phyloP scores from a whole-genome alignment of 805 yeast genomes.

The Candida jianshihensis region DNA sequence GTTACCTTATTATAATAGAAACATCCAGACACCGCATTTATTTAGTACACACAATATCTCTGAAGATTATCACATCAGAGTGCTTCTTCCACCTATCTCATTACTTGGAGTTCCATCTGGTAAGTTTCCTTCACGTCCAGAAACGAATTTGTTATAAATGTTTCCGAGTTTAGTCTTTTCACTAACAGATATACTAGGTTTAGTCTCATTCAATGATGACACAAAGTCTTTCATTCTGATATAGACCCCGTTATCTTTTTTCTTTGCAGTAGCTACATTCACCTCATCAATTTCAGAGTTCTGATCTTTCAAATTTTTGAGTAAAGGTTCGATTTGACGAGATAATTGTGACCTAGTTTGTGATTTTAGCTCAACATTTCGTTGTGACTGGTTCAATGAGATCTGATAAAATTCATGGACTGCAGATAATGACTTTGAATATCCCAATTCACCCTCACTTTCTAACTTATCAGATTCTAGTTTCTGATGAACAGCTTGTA shows the following conservation, averaged over 20 bases:
- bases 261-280: constrained; percentile 5
- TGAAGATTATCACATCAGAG: constrained; percentile 50
- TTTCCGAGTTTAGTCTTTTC: constrained; percentile 56
- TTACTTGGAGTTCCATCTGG: constrained; percentile 77
- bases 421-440: constrained; percentile 9
- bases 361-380: constrained; percentile 24
- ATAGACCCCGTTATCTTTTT: constrained; percentile 27
- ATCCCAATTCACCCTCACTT: constrained; percentile 15
- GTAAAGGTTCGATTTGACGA: constrained; percentile 36
- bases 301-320: constrained; percentile 14
- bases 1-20: neutral
- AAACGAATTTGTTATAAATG: constrained; percentile 67
- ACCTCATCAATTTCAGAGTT: too few species aligned
- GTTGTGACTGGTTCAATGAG: constrained; percentile 17
- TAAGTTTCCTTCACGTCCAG: constrained; percentile 80
- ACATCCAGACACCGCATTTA: neutral
- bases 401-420: constrained; percentile 38
- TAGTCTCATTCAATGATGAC: constrained; percentile 65
- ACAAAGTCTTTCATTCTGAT: constrained; percentile 50
- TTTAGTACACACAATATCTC: neutral
- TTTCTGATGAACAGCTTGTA: constrained; percentile 73
- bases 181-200: constrained; percentile 77
- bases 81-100: constrained; percentile 79
- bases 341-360: constrained; percentile 34
- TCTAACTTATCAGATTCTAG: constrained; percentile 40